Percentiles rank a stretch among this genome's conserved stretches.
phyloP scores from a whole-genome alignment of 2,329 filamentous ascomycete species.

The Fusarium fracticaudum region DNA sequence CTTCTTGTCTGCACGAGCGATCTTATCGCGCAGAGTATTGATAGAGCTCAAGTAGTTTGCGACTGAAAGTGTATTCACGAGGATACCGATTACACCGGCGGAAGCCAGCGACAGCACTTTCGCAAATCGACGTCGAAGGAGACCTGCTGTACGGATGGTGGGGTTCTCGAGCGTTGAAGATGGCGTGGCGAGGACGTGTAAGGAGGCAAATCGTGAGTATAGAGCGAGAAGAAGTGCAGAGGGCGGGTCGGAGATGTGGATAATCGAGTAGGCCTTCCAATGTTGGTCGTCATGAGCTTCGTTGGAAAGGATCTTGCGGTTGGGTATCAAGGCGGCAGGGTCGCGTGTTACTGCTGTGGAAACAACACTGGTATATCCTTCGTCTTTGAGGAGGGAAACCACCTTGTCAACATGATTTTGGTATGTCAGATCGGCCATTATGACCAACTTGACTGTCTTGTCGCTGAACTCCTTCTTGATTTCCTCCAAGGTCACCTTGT shows the following conservation, averaged over 20 bases:
- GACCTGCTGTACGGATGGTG: slow-evolving; percentile 57
- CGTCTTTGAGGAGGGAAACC: slow-evolving; percentile 59
- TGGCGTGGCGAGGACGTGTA: slow-evolving; percentile 79
- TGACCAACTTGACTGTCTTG: slow-evolving; percentile 70
- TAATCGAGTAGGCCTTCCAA: slow-evolving; percentile 76
- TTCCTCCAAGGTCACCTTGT: slow-evolving; percentile 62
- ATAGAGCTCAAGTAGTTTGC: slow-evolving; percentile 89
- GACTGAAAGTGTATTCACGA: slow-evolving; percentile 95
- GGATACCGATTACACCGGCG: slow-evolving; percentile 86
- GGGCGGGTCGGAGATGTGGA: slow-evolving; percentile 85
- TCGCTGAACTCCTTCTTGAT: slow-evolving; percentile 77
- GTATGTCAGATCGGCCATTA: slow-evolving; percentile 93
- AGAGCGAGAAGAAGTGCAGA: slow-evolving; percentile 87
- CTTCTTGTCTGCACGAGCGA: slow-evolving; percentile 87
- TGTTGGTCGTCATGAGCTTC: slow-evolving; percentile 52
- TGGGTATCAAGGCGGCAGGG: slow-evolving; percentile 83
- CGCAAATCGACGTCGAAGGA: slow-evolving; percentile 87
- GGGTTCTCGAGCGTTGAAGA: slow-evolving; percentile 63
- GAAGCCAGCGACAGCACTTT: slow-evolving; percentile 83
- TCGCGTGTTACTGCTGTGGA: slow-evolving; percentile 79
- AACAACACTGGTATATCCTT: slow-evolving; percentile 77
- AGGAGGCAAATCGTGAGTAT: slow-evolving; percentile 79
- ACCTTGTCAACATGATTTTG: slow-evolving; percentile 75
- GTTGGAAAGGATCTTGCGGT: slow-evolving; percentile 72
- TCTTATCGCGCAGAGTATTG: slow-evolving; percentile 75